Evolutionary conservation across 163 green algal genomes (phyloP), one percentile per base, ranked within the genome.

Genomic region (Chloroidium sp.): DNA sequence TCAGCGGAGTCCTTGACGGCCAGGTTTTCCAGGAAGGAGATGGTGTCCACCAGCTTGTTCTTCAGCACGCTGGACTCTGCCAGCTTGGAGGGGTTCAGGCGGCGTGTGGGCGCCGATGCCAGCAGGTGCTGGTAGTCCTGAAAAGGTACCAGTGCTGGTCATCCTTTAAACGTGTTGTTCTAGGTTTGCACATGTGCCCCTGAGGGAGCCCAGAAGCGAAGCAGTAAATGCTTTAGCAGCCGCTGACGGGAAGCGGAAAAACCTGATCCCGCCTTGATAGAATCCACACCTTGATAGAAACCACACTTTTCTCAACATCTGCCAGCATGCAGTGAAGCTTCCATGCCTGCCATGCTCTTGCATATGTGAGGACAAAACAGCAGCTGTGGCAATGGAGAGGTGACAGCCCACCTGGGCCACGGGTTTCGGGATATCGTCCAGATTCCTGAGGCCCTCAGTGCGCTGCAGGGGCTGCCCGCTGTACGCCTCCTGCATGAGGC

Each of bases 401-500:
- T n/a, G 10, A 74, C 72, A 60, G 57, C 61, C 69, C 61, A 85
- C 85, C 83, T 86, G 86, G 72, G 97, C 83, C 60, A 99, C 82
- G 1, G 88, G 86, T 2, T 89, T 86, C 0, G 97, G 96, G 76
- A 99, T 97, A 78, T 75, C 62, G 3, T 91, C 84, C 0, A 89
- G 96, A 78, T 90, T 87, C n/a, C 94, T 87, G 62, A 98, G 87
- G 76, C 98, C 88, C 83, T 97, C 93, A 4, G 88, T 91, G 62
- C 85, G 80, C 0, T 59, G 36, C 76, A 97, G 85, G 12, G 81
- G 59, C 2, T 12, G 57, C 1, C 88, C 89, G 57, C 84, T 85
- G 87, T 94, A 98, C 6, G 95, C 85, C 89, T 99, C 96, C 86
- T 98, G 94, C 74, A 98, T 97, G 62, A 98, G 89, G 86, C 95